These are phyloP conservation scores for Phialophora verrucosa DNA, from an alignment of 2,329 filamentous ascomycete species.

Conservation along the genomic window DNA sequence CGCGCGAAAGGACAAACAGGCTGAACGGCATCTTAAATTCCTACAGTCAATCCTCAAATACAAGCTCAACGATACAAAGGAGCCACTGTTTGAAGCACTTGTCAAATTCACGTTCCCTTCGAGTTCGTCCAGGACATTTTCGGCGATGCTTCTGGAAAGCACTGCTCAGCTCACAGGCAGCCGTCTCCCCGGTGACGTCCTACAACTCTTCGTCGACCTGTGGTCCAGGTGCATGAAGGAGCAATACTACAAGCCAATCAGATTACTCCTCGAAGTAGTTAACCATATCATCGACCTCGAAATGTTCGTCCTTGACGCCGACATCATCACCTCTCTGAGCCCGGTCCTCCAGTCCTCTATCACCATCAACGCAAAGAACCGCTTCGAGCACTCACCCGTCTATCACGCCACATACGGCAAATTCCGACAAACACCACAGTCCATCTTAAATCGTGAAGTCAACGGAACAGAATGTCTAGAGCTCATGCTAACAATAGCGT, in stretches of 20 bases:
- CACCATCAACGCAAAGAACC: constrained; percentile 62
- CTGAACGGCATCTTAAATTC: constrained; percentile 46
- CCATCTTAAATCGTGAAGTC: constrained; percentile 55
- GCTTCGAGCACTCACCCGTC: constrained; percentile 53
- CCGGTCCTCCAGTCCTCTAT: constrained; percentile 52
- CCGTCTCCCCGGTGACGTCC: constrained; percentile 57
- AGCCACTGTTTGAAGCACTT: constrained; percentile 62
- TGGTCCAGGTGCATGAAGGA: constrained; percentile 64
- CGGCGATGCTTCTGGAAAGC: constrained; percentile 61
- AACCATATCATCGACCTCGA: constrained; percentile 50
- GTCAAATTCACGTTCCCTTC: constrained; percentile 61
- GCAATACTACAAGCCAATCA: constrained; percentile 54
- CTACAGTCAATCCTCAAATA: constrained; percentile 64
- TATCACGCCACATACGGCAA: constrained; percentile 49
- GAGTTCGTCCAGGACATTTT: constrained; percentile 54
- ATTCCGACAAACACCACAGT: constrained; percentile 49
- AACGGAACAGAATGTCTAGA: constrained; percentile 61
- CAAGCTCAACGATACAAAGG: constrained; percentile 53
- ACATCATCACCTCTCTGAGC: constrained; percentile 48
- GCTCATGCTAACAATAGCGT: constrained; percentile 60
- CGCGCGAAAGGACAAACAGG: constrained; percentile 34
- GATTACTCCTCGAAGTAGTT: constrained; percentile 50
- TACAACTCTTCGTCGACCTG: constrained; percentile 57
- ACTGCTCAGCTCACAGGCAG: constrained; percentile 52
- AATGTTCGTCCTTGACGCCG: constrained; percentile 45